These are phyloP conservation scores for Cruciata laevipes DNA, from an alignment of 257 asterid species.

Conservation along the genomic window DNA sequence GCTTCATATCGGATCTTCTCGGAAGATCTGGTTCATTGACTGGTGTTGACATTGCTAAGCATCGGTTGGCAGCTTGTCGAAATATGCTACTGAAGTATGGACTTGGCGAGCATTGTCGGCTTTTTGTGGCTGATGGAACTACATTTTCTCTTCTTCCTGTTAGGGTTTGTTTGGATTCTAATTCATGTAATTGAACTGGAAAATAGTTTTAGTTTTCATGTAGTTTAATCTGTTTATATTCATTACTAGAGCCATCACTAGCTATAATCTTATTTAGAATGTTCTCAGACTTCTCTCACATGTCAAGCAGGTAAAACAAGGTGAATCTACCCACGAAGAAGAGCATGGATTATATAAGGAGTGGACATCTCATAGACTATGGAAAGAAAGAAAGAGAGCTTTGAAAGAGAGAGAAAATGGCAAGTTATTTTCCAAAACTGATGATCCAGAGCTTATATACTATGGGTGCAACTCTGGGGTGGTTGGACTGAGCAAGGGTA, in stretches of 20 bases:
- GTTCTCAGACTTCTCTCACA: slow-evolving; percentile 9
- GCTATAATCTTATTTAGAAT: slow-evolving; percentile 11
- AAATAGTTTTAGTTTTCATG: slow-evolving; percentile 7
- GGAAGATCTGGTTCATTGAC: slow-evolving; percentile 81
- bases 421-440: slow-evolving; percentile 30
- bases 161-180: slow-evolving; percentile 31
- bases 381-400: slow-evolving; percentile 77
- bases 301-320: slow-evolving; percentile 20
- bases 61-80: slow-evolving; percentile 91
- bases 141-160: slow-evolving; percentile 60
- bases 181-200: slow-evolving; percentile 34
- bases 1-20: slow-evolving; percentile 82
- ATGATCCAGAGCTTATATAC: slow-evolving; percentile 78
- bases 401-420: slow-evolving; percentile 42
- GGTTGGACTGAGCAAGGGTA: slow-evolving; percentile 54
- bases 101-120: slow-evolving; percentile 76
- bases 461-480: slow-evolving; percentile 77
- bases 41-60: slow-evolving; percentile 82
- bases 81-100: slow-evolving; percentile 73
- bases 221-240: neutral
- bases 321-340: slow-evolving; percentile 23
- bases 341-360: slow-evolving; percentile 41
- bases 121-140: slow-evolving; percentile 93
- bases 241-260: neutral
- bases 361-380: slow-evolving; percentile 70